phyloP scores from a whole-genome alignment of 2,329 filamentous ascomycete species.

The Pseudomassariella vexata region DNA sequence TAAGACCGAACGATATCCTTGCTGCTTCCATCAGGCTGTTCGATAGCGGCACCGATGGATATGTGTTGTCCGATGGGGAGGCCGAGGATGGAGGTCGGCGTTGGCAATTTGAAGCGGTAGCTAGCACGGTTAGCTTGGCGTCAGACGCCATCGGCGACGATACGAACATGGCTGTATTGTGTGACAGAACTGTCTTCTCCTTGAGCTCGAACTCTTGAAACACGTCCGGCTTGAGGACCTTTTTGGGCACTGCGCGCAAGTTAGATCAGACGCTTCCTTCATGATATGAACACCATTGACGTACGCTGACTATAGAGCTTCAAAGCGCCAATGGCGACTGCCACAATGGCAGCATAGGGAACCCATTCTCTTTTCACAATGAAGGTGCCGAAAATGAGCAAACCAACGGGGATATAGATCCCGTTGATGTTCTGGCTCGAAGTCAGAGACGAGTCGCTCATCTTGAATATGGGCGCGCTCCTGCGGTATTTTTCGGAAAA shows the following conservation, averaged over 20 bases:
- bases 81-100: conserved; percentile 74
- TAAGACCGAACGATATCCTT: conserved; percentile 90
- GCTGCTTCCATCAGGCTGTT: conserved; percentile 60
- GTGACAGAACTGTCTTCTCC: conserved; percentile 92
- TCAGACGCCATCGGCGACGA: conserved; percentile 8
- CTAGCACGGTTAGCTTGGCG: conserved; percentile 32
- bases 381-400: conserved; percentile 69
- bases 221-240: conserved; percentile 76
- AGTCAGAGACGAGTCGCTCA: conserved; percentile 34
- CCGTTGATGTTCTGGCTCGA: conserved; percentile 67
- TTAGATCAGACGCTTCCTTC: conserved; percentile 11
- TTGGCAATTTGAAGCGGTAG: conserved; percentile 88
- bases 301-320: conserved; percentile 69
- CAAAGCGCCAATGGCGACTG: conserved; percentile 59
- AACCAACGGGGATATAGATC: conserved; percentile 75
- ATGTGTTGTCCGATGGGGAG: conserved; percentile 99
- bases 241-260: conserved; percentile 56
- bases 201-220: conserved; percentile 92
- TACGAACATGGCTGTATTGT: conserved; percentile 92
- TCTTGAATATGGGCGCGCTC: conserved; percentile 22
- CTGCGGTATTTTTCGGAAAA: conserved; percentile 1
- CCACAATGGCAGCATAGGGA: conserved; percentile 62
- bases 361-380: conserved; percentile 77
- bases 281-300: too few species aligned
- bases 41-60: conserved; percentile 77